phyloP scores from a whole-genome alignment of 371 early-diverging fungal species.

The Encephalitozoon intestinalis region DNA sequence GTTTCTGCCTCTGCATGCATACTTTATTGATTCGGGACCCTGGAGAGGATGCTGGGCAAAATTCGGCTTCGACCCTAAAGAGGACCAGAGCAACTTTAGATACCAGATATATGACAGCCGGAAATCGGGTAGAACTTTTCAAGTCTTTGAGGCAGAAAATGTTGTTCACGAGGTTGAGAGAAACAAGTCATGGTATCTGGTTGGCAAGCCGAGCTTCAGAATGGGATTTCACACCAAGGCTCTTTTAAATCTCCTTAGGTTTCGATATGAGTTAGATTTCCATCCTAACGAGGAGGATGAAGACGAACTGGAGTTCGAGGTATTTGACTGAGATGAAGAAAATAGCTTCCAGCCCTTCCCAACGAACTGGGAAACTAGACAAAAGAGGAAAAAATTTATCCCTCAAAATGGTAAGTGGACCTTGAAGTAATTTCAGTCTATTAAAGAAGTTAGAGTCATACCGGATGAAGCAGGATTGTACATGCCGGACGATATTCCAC shows the following conservation, averaged over 20 bases:
- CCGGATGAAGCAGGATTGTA: slow-evolving; percentile 34
- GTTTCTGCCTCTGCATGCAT: slow-evolving; percentile 47
- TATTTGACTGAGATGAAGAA: slow-evolving; percentile 1
- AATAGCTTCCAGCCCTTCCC: background rate
- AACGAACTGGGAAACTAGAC: background rate
- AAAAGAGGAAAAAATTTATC: slow-evolving; percentile 26
- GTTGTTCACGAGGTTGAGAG: slow-evolving; percentile 43
- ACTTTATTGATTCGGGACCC: slow-evolving; percentile 52
- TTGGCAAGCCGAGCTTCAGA: slow-evolving; percentile 24
- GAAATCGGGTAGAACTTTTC: slow-evolving; percentile 31
- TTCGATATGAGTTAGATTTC: slow-evolving; percentile 6
- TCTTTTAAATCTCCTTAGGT: slow-evolving; percentile 15
- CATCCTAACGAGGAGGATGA: background rate
- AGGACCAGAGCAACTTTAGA: slow-evolving; percentile 45
- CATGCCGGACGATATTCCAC: slow-evolving; percentile 49
- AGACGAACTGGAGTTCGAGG: slow-evolving; percentile 29
- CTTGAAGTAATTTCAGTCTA: slow-evolving; percentile 15
- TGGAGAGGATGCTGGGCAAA: slow-evolving; percentile 57
- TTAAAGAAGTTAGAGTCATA: slow-evolving; percentile 27
- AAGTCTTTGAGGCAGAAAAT: slow-evolving; percentile 42
- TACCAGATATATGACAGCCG: slow-evolving; percentile 53
- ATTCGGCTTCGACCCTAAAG: slow-evolving; percentile 56
- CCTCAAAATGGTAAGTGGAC: slow-evolving; percentile 13
- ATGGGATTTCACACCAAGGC: slow-evolving; percentile 54
- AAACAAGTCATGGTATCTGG: slow-evolving; percentile 43